phyloP scores from a whole-genome alignment of 2,329 filamentous ascomycete genomes.

The Celoporthe dispersa region DNA sequence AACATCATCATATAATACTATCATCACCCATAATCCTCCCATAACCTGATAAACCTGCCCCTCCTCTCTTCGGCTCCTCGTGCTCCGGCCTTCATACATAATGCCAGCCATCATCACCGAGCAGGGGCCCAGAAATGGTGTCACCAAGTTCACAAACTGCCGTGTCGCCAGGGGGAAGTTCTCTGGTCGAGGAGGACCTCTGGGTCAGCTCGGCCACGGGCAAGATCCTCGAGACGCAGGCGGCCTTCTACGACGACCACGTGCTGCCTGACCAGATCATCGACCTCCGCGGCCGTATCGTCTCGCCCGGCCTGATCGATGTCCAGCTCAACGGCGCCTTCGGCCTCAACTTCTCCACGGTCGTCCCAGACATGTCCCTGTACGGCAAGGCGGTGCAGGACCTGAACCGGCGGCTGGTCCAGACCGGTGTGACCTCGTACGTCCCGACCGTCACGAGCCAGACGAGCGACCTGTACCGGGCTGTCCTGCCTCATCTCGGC shows the following conservation, averaged over 20 bases:
- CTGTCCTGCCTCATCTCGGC: conserved; percentile 76
- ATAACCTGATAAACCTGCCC: neutral
- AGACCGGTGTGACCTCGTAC: conserved; percentile 83
- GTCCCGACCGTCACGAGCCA: conserved; percentile 83
- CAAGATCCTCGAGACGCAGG: conserved; percentile 76
- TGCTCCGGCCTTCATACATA: conserved; percentile 31
- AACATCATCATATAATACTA: neutral
- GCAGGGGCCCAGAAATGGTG: conserved; percentile 50
- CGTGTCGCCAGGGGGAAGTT: conserved; percentile 70
- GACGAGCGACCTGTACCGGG: conserved; percentile 78
- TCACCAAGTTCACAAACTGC: conserved; percentile 91
- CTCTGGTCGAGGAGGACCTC: conserved; percentile 76
- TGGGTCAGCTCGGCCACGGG: conserved; percentile 85
- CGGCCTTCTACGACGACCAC: conserved; percentile 69
- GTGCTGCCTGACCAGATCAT: conserved; percentile 74
- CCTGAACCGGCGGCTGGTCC: conserved; percentile 70
- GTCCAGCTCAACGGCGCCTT: conserved; percentile 91
- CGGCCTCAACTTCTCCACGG: conserved; percentile 85
- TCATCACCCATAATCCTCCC: conserved; percentile 7
- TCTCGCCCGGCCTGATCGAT: conserved; percentile 87
- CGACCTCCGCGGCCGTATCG: conserved; percentile 80
- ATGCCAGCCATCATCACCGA: conserved; percentile 55
- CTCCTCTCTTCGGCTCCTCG: conserved; percentile 32
- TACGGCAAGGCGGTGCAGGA: conserved; percentile 73
- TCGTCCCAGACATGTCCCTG: conserved; percentile 65